Evolutionary conservation across 495 filamentous ascomycete species (phyloP), one percentile per base, ranked within the genome.

Genomic region (Podospora sp.): DNA sequence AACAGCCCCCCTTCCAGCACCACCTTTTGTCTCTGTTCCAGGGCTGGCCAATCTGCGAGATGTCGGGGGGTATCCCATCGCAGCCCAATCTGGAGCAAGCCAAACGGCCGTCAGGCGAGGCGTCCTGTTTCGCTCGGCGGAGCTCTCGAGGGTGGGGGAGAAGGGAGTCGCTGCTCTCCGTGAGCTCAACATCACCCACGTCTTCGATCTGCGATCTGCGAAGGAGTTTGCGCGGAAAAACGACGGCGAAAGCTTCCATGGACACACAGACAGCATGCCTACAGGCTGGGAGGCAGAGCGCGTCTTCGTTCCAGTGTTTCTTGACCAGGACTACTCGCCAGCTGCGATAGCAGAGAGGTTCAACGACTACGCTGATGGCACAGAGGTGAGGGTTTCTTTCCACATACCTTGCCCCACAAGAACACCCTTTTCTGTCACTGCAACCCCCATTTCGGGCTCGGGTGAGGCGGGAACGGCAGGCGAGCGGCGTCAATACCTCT

Each of bases 151-250:
- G 26, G 76, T 89, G 40, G 80, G 82, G 6, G 73, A 77, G 36
- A 78, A 82, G 20, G 88, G 88, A 7, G 84, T 85, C 3, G 62
- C 69, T 3, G 76, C 77, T 16, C 78, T 93, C 49, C 75, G 76
- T n/a, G 65, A 72, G 6, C 75, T 92, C 11, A 82, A 83, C 6
- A 85, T 92, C 68, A 83, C 78, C 18, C 81, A 83, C 33, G 82
- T 92, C 49, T 91, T 86, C 68, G 89, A 93, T 73, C 78, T 92
- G 8, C 87, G 91, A 40, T 88, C 88, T 1, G 69, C 77, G 1
- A 68, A 76, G 25, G 84, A 90, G 68, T 77, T 84, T 22, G 5
- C 40, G 11, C 40, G 14, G 5, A 11, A 2, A 2, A 46, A 46
- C 5, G 40, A 12, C 11, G 60, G 72, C 73, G 22, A 72, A 46